phyloP scores from a whole-genome alignment of 345 rosid genomes.

The Pistacia atlantica region DNA sequence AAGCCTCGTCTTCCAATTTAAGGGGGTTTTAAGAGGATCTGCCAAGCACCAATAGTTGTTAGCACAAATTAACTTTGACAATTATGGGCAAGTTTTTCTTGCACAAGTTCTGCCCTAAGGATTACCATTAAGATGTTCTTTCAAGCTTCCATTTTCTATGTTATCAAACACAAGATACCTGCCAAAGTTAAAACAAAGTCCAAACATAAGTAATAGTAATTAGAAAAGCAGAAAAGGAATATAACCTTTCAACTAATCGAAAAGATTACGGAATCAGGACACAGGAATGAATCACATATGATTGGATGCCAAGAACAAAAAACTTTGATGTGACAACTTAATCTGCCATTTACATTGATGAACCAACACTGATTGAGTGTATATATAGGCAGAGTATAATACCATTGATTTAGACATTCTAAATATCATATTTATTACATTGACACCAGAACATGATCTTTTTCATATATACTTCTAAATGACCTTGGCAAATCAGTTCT shows the following conservation, averaged over 20 bases:
- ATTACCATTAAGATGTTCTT: constrained; percentile 85
- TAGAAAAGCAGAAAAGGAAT: constrained; percentile 10
- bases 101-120: constrained; percentile 10
- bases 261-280: too few species aligned
- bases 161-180: constrained; percentile 81
- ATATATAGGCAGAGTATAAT: background rate
- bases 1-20: constrained; percentile 86
- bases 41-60: constrained; percentile 26
- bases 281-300: background rate
- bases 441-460: background rate
- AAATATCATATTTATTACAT: background rate
- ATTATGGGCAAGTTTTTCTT: constrained; percentile 3
- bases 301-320: background rate
- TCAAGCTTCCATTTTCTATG: constrained; percentile 86
- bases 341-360: background rate
- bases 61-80: constrained; percentile 9
- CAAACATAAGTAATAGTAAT: background rate
- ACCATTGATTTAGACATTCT: background rate
- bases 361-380: background rate
- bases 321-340: background rate
- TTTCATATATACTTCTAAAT: background rate
- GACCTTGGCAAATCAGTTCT: background rate
- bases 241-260: too few species aligned
- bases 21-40: constrained; percentile 95
- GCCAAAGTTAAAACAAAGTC: constrained; percentile 18